These are phyloP conservation scores for Linnemannia schmuckeri DNA, from an alignment of 192 early-diverging fungal genomes.

Conservation along the genomic window DNA sequence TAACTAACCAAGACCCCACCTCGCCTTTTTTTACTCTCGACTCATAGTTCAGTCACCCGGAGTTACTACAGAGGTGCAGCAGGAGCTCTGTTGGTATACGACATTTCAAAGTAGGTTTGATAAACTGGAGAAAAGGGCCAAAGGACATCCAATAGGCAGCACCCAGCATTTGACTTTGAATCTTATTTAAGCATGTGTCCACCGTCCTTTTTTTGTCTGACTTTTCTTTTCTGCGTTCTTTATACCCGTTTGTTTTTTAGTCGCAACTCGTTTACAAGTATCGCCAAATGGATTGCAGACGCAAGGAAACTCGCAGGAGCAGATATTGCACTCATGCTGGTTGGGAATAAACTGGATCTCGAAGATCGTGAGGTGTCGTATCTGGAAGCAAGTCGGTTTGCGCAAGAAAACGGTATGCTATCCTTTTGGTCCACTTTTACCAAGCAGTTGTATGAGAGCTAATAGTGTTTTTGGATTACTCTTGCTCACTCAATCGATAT, in stretches of 20 bases:
- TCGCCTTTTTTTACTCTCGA: neutral
- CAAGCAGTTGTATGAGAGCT: neutral
- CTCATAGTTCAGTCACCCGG: slow-evolving; percentile 76
- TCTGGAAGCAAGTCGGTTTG: slow-evolving; percentile 66
- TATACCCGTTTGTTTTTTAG: slow-evolving; percentile 21
- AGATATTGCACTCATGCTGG: slow-evolving; percentile 75
- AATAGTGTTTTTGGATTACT: neutral
- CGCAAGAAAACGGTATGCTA: slow-evolving; percentile 61
- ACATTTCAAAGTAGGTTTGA: slow-evolving; percentile 74
- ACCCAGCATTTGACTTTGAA: slow-evolving; percentile 26
- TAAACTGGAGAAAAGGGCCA: neutral
- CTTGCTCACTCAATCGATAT: slow-evolving; percentile 4
- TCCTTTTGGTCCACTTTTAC: neutral
- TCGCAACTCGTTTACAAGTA: slow-evolving; percentile 69
- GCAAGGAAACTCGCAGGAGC: slow-evolving; percentile 75
- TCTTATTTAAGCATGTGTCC: slow-evolving; percentile 16
- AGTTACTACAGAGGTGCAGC: slow-evolving; percentile 88
- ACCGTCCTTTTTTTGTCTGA: neutral
- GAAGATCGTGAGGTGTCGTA: slow-evolving; percentile 67
- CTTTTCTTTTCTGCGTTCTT: neutral
- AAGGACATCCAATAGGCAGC: neutral
- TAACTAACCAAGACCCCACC: no score
- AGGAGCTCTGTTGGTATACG: slow-evolving; percentile 84
- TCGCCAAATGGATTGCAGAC: slow-evolving; percentile 78
- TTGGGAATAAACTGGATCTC: slow-evolving; percentile 80